A percentile compares a stretch with the other conserved stretches of the same genome.
phyloP scores from a whole-genome alignment of 208 protist genomes.

The Naegleria gruberi region DNA sequence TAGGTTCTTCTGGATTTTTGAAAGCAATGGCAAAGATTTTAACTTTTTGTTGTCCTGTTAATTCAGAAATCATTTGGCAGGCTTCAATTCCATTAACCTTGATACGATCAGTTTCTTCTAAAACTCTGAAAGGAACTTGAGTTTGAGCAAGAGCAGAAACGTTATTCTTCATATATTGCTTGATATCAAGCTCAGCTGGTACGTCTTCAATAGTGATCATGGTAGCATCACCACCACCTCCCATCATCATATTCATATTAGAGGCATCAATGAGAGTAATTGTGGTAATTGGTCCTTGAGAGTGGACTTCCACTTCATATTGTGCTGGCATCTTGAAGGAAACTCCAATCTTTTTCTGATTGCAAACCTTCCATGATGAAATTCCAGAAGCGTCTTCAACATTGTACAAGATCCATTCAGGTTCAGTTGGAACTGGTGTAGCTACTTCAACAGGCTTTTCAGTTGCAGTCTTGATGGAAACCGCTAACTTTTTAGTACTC shows the following conservation, averaged over 20 bases:
- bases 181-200: neutral
- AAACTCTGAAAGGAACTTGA: neutral
- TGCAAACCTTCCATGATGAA: neutral
- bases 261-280: neutral
- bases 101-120: neutral
- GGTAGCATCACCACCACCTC: neutral
- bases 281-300: neutral
- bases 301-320: neutral
- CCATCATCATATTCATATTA: neutral
- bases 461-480: neutral
- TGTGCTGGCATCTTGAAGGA: neutral
- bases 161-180: neutral
- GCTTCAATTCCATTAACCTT: neutral
- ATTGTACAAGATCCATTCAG: neutral
- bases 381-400: neutral
- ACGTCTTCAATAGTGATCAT: neutral
- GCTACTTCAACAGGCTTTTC: neutral
- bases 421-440: neutral
- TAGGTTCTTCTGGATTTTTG: neutral
- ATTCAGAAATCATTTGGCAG: neutral
- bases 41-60: neutral
- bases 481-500: neutral
- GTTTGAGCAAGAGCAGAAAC: neutral
- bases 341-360: neutral
- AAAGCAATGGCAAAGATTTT: neutral